These are phyloP conservation scores for Leptosphaerulina australis DNA, from an alignment of 2,329 filamentous ascomycete species.

Conservation along the genomic window DNA sequence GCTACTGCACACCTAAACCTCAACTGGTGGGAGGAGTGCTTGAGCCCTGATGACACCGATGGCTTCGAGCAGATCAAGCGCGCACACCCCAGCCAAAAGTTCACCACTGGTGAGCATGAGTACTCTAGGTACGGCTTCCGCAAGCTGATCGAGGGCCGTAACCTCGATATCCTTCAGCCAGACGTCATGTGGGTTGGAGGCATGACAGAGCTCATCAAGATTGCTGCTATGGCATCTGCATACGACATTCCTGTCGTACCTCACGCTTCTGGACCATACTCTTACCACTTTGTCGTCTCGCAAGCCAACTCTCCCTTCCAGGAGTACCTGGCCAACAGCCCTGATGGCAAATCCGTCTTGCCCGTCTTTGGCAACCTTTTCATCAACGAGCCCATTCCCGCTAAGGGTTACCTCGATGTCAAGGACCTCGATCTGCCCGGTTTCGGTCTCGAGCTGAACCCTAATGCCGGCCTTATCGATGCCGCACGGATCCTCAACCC, in stretches of 20 bases:
- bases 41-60: slow-evolving; percentile 89
- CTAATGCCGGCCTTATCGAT: slow-evolving; percentile 77
- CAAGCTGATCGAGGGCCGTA: slow-evolving; percentile 88
- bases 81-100: slow-evolving; percentile 87
- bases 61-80: slow-evolving; percentile 89
- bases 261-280: slow-evolving; percentile 93
- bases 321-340: slow-evolving; percentile 92
- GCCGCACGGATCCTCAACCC: slow-evolving; percentile 75
- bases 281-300: slow-evolving; percentile 93
- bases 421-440: slow-evolving; percentile 85
- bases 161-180: slow-evolving; percentile 91
- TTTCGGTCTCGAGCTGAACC: slow-evolving; percentile 87
- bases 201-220: slow-evolving; percentile 87
- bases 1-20: slow-evolving; percentile 83
- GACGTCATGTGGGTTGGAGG: slow-evolving; percentile 98
- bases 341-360: slow-evolving; percentile 85
- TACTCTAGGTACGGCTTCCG: slow-evolving; percentile 94
- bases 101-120: slow-evolving; percentile 95
- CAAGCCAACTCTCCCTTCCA: slow-evolving; percentile 94
- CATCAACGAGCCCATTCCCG: slow-evolving; percentile 86
- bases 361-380: slow-evolving; percentile 94
- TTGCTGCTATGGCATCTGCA: slow-evolving; percentile 84
- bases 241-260: slow-evolving; percentile 95
- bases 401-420: slow-evolving; percentile 79
- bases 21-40: slow-evolving; percentile 97